Evolutionary conservation across 2,329 filamentous ascomycete genomes (phyloP).

Genomic region (Amesomyces nigricolor): DNA sequence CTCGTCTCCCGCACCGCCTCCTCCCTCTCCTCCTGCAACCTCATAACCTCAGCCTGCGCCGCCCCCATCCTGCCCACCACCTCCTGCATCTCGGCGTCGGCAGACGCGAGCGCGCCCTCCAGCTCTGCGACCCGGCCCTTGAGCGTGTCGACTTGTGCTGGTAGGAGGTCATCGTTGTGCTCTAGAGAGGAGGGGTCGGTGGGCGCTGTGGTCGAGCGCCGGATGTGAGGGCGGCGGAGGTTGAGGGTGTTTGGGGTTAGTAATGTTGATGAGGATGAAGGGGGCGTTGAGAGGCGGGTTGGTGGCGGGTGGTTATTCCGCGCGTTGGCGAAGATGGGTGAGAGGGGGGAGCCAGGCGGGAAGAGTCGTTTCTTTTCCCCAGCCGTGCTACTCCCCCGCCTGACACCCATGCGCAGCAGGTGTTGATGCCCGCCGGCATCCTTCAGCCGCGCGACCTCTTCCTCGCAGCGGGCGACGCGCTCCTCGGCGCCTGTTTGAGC

Average conservation of each 20-base stretch:
- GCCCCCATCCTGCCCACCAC: slow-evolving; percentile 77
- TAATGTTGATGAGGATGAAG: slow-evolving; percentile 4
- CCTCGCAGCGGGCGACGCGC: slow-evolving; percentile 74
- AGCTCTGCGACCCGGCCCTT: slow-evolving; percentile 77
- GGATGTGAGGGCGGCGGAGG: slow-evolving; percentile 26
- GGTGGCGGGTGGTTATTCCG: slow-evolving; percentile 34
- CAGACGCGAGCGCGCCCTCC: slow-evolving; percentile 70
- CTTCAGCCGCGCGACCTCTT: slow-evolving; percentile 69
- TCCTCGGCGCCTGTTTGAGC: slow-evolving; percentile 87
- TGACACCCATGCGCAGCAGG: slow-evolving; percentile 55
- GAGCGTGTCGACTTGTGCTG: slow-evolving; percentile 63
- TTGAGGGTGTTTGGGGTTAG: no score
- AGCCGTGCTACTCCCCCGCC: slow-evolving; percentile 33
- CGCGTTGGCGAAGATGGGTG: slow-evolving; percentile 52
- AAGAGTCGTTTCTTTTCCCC: slow-evolving; percentile 41
- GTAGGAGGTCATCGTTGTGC: slow-evolving; percentile 33
- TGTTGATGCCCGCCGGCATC: slow-evolving; percentile 42
- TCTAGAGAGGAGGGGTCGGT: slow-evolving; percentile 3
- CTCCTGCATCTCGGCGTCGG: slow-evolving; percentile 77
- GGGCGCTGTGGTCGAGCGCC: slow-evolving; percentile 36
- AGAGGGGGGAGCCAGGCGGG: slow-evolving; percentile 55
- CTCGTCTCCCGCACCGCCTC: slow-evolving; percentile 67
- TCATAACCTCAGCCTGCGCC: slow-evolving; percentile 76
- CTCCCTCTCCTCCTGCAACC: slow-evolving; percentile 70
- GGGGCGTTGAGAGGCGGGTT: slow-evolving; percentile 44